Conservation (phyloP, 768 basidiomycete genomes). For the Coprinopsis cinerea region DNA sequence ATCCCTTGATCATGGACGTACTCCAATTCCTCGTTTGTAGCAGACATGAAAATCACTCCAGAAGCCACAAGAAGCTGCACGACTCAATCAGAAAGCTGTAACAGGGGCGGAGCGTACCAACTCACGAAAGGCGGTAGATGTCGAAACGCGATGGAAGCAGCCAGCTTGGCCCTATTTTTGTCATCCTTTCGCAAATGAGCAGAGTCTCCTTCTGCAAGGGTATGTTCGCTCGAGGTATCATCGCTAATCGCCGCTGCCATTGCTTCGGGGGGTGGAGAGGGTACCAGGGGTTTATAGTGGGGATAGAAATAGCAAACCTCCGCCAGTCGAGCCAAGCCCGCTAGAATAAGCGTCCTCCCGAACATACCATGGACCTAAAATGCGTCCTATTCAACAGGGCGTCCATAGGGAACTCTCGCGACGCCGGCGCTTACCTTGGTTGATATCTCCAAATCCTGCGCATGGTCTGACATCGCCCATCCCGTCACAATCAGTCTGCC, state of each 20-base stretch:
- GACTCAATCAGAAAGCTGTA: background rate
- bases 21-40: conserved; percentile 84
- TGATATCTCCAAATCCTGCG: conserved; percentile 78
- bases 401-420: background rate
- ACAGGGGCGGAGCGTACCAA: conserved; percentile 15
- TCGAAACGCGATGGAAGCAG: conserved; percentile 60
- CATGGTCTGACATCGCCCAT: conserved; percentile 90
- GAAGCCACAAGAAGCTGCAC: conserved; percentile 63
- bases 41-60: conserved; percentile 88
- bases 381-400: background rate
- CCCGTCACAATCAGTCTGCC: conserved; percentile 82
- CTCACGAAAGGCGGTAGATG: conserved; percentile 87
- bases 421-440: conserved; percentile 67
- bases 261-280: conserved; percentile 22
- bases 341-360: conserved; percentile 81
- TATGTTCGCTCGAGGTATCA: conserved; percentile 61
- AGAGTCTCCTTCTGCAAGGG: conserved; percentile 37
- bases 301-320: conserved; percentile 77
- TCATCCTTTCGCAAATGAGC: conserved; percentile 13
- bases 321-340: conserved; percentile 71
- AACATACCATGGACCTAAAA: conserved; percentile 74
- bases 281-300: conserved; percentile 10
- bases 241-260: conserved; percentile 30
- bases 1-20: conserved; percentile 66
- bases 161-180: conserved; percentile 23